A percentile compares a stretch with the other conserved stretches of the same genome.
phyloP scores from a whole-genome alignment of 371 early-diverging fungal genomes.

The Thermomucor indicae-seudaticae region DNA sequence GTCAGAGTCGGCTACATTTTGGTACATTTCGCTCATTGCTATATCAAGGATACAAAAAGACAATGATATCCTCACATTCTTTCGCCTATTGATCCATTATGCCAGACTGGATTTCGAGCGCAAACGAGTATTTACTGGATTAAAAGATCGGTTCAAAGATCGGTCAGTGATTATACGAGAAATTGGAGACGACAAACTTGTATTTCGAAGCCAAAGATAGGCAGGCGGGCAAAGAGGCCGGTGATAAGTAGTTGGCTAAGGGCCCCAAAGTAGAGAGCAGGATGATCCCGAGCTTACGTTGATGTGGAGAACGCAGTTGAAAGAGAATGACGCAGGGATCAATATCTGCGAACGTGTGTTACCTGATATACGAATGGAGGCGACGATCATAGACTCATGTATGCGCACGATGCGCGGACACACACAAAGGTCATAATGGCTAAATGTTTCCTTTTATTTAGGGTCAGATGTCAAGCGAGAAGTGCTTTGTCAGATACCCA shows the following conservation, averaged over 20 bases:
- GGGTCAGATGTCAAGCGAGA: not conserved
- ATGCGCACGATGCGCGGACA: not conserved
- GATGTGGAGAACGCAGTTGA: conserved; percentile 14
- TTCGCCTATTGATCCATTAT: conserved; percentile 24
- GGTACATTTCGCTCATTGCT: no score
- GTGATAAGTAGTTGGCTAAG: not conserved
- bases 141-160: conserved; percentile 2
- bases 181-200: conserved; percentile 11
- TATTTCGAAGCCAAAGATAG: conserved; percentile 20
- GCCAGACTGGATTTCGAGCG: conserved; percentile 19
- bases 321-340: not conserved
- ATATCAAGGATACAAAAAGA: conserved; percentile 23
- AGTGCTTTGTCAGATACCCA: not conserved
- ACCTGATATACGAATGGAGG: conserved; percentile 13
- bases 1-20: not conserved
- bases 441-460: not conserved
- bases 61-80: conserved; percentile 25
- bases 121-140: conserved; percentile 10
- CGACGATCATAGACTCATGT: conserved; percentile 1
- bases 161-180: conserved; percentile 7
- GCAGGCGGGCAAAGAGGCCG: not conserved
- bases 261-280: conserved; percentile 1
- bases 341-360: conserved; percentile 16
- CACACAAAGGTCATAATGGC: not conserved
- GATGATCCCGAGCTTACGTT: conserved; percentile 9